Percentiles rank a stretch among this genome's conserved stretches.
Conservation (phyloP, 169 alveolate genomes). For the Plasmodium ovale region DNA sequence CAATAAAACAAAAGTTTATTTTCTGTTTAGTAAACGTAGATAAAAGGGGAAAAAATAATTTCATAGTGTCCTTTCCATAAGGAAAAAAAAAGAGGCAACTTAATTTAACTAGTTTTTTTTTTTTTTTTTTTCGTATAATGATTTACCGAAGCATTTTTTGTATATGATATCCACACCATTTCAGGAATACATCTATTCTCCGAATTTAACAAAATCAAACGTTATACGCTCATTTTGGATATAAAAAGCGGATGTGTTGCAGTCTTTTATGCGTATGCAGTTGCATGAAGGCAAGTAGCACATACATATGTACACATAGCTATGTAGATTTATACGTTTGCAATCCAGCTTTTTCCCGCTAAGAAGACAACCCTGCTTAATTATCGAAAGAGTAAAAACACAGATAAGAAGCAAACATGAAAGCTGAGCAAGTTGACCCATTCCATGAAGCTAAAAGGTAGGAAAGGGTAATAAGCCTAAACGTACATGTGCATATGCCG, state of each 20-base stretch:
- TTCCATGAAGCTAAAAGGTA: conserved; percentile 74
- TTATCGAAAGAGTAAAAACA: background rate
- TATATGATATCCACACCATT: background rate
- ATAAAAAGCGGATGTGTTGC: background rate
- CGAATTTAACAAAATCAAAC: background rate
- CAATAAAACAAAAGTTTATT: no score
- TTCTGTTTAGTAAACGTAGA: background rate
- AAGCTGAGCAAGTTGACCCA: conserved; percentile 41
- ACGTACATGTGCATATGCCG: background rate
- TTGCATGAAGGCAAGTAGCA: no score
- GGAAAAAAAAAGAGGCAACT: no score
- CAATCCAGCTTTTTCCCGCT: background rate
- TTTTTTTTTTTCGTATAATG: background rate
- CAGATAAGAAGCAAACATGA: conserved; percentile 24
- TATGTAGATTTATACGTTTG: background rate
- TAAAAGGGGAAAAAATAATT: conserved; percentile 11
- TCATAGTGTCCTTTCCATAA: background rate
- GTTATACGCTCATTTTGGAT: background rate
- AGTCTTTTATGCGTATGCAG: no score
- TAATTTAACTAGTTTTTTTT: no score
- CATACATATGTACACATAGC: background rate
- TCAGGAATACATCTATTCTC: background rate
- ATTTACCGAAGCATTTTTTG: conserved; percentile 3
- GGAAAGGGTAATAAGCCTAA: conserved; percentile 1
- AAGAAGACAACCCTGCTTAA: background rate